These are phyloP conservation scores for Boletus reticulatus DNA, from an alignment of 768 basidiomycete genomes.

Conservation along the genomic window DNA sequence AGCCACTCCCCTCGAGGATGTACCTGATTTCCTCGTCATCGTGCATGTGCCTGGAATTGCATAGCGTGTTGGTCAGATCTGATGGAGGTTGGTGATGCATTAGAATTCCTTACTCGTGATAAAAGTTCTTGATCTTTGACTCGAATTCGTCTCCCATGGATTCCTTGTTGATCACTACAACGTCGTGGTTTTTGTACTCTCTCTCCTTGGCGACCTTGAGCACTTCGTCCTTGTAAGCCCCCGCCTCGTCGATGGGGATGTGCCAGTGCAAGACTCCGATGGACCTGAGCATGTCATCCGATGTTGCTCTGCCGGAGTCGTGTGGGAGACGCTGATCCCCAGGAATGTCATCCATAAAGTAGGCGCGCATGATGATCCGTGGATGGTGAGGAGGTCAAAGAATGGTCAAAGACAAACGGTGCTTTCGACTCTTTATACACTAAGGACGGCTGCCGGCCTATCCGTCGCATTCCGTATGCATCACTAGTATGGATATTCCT, in stretches of 20 bases:
- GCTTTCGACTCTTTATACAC: too few species aligned
- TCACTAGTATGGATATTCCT: too few species aligned
- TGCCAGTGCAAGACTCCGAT: conserved; percentile 68
- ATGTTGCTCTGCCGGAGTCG: conserved; percentile 55
- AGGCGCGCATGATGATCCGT: conserved; percentile 54
- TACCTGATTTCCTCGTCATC: conserved; percentile 95
- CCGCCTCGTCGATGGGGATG: conserved; percentile 55
- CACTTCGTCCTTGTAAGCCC: conserved; percentile 49
- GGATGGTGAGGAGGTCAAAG: too few species aligned
- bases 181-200: conserved; percentile 82
- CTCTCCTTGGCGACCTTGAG: conserved; percentile 63
- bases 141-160: conserved; percentile 81
- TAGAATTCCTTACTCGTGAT: conserved; percentile 55
- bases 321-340: conserved; percentile 84
- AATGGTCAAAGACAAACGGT: too few species aligned
- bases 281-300: conserved; percentile 44
- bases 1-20: conserved; percentile 78
- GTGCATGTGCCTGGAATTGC: conserved; percentile 70
- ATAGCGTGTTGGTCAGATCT: neutral
- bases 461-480: too few species aligned
- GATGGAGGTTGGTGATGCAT: neutral
- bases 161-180: conserved; percentile 71
- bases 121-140: conserved; percentile 76
- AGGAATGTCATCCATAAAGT: conserved; percentile 68
- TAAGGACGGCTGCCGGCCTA: too few species aligned